Percentiles rank a stretch among this genome's conserved stretches.
Evolutionary conservation across 805 yeast species (phyloP).

Genomic region (Yamadazyma akitaensis): DNA sequence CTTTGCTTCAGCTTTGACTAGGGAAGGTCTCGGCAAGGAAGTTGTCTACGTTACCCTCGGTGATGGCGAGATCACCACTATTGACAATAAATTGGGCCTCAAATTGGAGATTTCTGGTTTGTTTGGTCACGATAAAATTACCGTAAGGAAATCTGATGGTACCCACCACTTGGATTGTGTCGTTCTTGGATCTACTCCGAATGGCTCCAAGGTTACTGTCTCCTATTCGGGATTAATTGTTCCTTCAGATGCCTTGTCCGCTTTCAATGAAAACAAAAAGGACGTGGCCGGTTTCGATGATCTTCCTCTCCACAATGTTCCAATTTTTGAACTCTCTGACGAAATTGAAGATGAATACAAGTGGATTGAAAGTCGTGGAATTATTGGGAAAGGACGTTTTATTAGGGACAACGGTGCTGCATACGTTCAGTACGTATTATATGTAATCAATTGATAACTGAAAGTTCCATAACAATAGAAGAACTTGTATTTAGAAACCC

Average conservation of each 20-base stretch:
- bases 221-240: slow-evolving; percentile 49
- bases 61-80: slow-evolving; percentile 29
- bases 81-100: slow-evolving; percentile 28
- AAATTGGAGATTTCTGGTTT: slow-evolving; percentile 27
- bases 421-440: slow-evolving; percentile 55
- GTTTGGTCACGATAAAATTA: slow-evolving; percentile 50
- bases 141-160: slow-evolving; percentile 13
- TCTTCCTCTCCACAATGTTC: slow-evolving; percentile 48
- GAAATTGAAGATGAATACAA: slow-evolving; percentile 39
- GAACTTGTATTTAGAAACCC: no score
- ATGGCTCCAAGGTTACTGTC: slow-evolving; percentile 41
- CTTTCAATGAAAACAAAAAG: slow-evolving; percentile 24
- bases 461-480: neutral
- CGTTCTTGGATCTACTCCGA: slow-evolving; percentile 43
- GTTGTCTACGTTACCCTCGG: slow-evolving; percentile 21
- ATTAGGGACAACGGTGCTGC: slow-evolving; percentile 46
- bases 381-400: slow-evolving; percentile 60
- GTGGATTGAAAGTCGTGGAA: slow-evolving; percentile 50
- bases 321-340: slow-evolving; percentile 42
- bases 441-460: slow-evolving; percentile 20
- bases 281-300: slow-evolving; percentile 40
- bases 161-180: slow-evolving; percentile 47
- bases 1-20: slow-evolving; percentile 19
- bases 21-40: slow-evolving; percentile 15
- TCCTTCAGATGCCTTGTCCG: slow-evolving; percentile 32